phyloP scores from a whole-genome alignment of 805 yeast genomes.

The Lipomyces spencermartinsiae region DNA sequence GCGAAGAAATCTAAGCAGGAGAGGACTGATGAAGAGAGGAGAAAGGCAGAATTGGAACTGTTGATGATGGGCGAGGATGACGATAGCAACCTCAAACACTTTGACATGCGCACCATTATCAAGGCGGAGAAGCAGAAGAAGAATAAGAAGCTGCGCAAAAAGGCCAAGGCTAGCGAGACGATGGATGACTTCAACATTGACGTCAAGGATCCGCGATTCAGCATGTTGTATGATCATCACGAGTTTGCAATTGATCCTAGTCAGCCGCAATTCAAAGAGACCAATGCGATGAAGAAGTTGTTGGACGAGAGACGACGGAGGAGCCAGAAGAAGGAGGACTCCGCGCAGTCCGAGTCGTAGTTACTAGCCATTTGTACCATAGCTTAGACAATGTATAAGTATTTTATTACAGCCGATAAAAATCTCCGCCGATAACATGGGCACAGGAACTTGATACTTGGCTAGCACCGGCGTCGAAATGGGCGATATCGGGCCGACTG shows the following conservation, averaged over 20 bases:
- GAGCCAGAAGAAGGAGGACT: background rate
- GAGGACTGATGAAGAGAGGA: constrained; percentile 47
- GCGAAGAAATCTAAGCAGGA: constrained; percentile 36
- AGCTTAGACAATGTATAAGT: background rate
- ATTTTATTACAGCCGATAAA: background rate
- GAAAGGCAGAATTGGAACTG: constrained; percentile 74
- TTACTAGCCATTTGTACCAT: background rate
- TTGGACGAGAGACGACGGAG: constrained; percentile 67
- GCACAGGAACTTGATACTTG: too few relatives aligned
- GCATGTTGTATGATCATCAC: constrained; percentile 80
- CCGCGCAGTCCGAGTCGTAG: background rate
- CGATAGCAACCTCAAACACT: constrained; percentile 60
- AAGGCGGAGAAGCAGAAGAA: constrained; percentile 65
- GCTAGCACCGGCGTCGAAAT: too few relatives aligned
- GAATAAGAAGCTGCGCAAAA: constrained; percentile 43
- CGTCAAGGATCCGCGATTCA: constrained; percentile 83
- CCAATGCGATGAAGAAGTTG: constrained; percentile 83
- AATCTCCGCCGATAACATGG: too few relatives aligned
- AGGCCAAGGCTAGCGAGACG: constrained; percentile 54
- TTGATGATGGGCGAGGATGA: constrained; percentile 69
- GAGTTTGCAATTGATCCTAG: constrained; percentile 95
- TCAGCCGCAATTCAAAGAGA: constrained; percentile 85
- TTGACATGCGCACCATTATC: constrained; percentile 77
- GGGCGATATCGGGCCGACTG: too few relatives aligned
- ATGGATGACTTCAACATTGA: constrained; percentile 68